These are phyloP conservation scores for Paraconiothyrium sp. DNA, from an alignment of 2,329 filamentous ascomycete species.

Conservation along the genomic window DNA sequence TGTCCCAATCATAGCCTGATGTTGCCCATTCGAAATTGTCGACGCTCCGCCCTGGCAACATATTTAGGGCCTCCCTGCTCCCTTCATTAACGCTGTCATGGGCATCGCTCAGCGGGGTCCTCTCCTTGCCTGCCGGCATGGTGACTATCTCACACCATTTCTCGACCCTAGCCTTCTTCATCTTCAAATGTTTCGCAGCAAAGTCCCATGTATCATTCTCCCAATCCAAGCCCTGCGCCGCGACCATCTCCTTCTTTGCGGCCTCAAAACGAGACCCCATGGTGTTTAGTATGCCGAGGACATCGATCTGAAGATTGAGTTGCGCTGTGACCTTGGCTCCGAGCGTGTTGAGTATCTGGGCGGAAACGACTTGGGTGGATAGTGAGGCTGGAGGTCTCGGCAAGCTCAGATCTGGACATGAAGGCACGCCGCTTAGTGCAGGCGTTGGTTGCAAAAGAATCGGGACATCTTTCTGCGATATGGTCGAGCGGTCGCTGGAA, in stretches of 20 bases:
- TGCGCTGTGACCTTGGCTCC: constrained; percentile 16
- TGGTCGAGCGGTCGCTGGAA: constrained; percentile 16
- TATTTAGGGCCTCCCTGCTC: constrained; percentile 20
- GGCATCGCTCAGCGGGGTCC: constrained; percentile 17
- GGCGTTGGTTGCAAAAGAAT: constrained; percentile 13
- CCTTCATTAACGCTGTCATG: constrained; percentile 18
- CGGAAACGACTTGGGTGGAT: constrained; percentile 15
- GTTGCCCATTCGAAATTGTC: constrained; percentile 19
- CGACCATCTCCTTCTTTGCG: constrained; percentile 21
- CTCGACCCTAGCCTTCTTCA: constrained; percentile 23
- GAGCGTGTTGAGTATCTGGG: constrained; percentile 18
- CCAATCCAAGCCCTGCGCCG: constrained; percentile 20
- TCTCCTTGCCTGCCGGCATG: constrained; percentile 17
- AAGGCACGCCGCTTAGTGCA: constrained; percentile 17
- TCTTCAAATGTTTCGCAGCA: constrained; percentile 22
- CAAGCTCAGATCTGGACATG: constrained; percentile 19
- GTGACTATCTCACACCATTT: constrained; percentile 23
- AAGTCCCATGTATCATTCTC: constrained; percentile 21
- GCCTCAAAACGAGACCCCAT: constrained; percentile 19
- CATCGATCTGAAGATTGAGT: constrained; percentile 17
- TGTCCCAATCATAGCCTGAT: constrained; percentile 21
- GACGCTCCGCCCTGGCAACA: constrained; percentile 15
- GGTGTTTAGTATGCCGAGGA: constrained; percentile 18
- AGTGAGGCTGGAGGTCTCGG: constrained; percentile 16
- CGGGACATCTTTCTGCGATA: constrained; percentile 16